These are phyloP conservation scores for Adiantum capillusveneris DNA, from an alignment of 75 land plant genomes.

Conservation along the genomic window DNA sequence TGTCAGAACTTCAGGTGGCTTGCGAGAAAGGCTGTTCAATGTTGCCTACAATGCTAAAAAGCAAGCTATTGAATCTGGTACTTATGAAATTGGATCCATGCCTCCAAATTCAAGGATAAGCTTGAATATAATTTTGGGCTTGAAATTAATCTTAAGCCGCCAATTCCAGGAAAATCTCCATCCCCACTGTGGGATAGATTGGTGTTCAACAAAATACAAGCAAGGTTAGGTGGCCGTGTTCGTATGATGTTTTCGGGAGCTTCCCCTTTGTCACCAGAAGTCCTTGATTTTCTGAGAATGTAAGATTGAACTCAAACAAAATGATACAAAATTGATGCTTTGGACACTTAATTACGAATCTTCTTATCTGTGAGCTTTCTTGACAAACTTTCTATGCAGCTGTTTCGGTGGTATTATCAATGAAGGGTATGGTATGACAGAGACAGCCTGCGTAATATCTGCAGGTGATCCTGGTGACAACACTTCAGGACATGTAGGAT, in stretches of 20 bases:
- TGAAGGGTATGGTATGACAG: slow-evolving; percentile 99
- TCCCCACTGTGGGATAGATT: slow-evolving; percentile 97
- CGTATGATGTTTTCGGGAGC: slow-evolving; percentile 87
- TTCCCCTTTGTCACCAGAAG: slow-evolving; percentile 94
- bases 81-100: background rate
- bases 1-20: slow-evolving; percentile 79
- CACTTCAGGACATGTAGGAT: slow-evolving; percentile 92
- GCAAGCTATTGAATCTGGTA: slow-evolving; percentile 86
- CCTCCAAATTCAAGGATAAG: no score
- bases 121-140: no score
- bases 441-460: slow-evolving; percentile 80
- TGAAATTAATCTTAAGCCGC: background rate
- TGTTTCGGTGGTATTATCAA: slow-evolving; percentile 80
- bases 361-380: no score
- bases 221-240: slow-evolving; percentile 84
- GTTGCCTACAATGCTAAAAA: slow-evolving; percentile 92
- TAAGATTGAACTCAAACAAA: no score
- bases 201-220: slow-evolving; percentile 92
- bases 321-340: background rate
- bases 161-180: slow-evolving; percentile 60
- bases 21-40: slow-evolving; percentile 78
- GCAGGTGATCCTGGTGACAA: slow-evolving; percentile 52
- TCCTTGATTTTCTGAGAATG: slow-evolving; percentile 89
- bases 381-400: slow-evolving; percentile 32
- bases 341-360: background rate